Percentiles rank a stretch among this genome's conserved stretches.
Evolutionary conservation across 768 basidiomycete species (phyloP).

Genomic region (Pholiota molesta): DNA sequence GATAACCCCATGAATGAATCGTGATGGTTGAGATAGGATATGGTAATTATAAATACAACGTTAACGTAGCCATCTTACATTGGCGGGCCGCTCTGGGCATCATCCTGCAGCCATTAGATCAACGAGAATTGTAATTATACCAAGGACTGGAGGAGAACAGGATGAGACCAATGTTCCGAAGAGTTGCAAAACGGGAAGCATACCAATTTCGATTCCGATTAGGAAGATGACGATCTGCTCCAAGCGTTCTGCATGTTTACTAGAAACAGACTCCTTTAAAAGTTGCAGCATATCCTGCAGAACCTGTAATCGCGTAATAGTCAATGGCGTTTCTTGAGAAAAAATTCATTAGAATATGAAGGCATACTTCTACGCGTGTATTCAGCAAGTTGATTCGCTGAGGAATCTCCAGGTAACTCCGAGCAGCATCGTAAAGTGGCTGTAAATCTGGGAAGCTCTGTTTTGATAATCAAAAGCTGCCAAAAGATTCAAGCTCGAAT

Average conservation of each 20-base stretch:
- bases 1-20: background rate
- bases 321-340: background rate
- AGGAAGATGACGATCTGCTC: slow-evolving; percentile 93
- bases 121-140: slow-evolving; percentile 89
- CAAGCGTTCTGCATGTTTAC: slow-evolving; percentile 85
- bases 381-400: slow-evolving; percentile 93
- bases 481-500: background rate
- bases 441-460: slow-evolving; percentile 95
- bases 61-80: background rate
- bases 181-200: slow-evolving; percentile 19
- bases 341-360: background rate
- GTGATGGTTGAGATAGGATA: background rate
- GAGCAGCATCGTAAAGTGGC: slow-evolving; percentile 90
- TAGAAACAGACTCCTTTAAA: slow-evolving; percentile 92
- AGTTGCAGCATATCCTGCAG: slow-evolving; percentile 96
- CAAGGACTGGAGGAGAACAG: slow-evolving; percentile 58
- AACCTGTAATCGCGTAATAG: slow-evolving; percentile 51
- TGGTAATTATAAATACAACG: background rate
- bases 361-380: slow-evolving; percentile 84
- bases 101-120: slow-evolving; percentile 59
- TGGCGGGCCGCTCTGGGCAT: background rate
- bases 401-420: slow-evolving; percentile 93
- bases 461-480: slow-evolving; percentile 10
- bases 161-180: slow-evolving; percentile 1
- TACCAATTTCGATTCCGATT: slow-evolving; percentile 88